phyloP scores from a whole-genome alignment of 495 filamentous ascomycete genomes.

The Penicillium robsamsonii region DNA sequence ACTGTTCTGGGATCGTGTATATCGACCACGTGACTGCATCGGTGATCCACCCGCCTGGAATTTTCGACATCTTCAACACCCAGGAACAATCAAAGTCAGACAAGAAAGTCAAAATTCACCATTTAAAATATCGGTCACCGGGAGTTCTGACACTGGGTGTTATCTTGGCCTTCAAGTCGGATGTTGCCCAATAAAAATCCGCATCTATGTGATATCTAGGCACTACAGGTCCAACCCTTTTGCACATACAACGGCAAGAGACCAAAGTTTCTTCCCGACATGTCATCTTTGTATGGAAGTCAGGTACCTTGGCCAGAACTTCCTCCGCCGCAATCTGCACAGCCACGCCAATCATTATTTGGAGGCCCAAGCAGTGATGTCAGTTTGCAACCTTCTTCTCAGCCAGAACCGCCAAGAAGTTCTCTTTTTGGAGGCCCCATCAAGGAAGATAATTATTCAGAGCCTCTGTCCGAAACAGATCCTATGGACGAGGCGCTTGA shows the following conservation, averaged over 20 bases:
- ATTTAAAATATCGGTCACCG: background rate
- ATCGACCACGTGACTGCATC: slow-evolving; percentile 1
- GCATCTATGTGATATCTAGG: slow-evolving; percentile 3
- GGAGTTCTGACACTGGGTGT: too few relatives aligned
- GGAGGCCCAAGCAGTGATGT: slow-evolving; percentile 41
- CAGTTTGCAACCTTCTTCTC: slow-evolving; percentile 24
- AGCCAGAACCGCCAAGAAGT: slow-evolving; percentile 19
- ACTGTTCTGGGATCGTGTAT: background rate
- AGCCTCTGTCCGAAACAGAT: slow-evolving; percentile 11
- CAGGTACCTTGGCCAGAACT: slow-evolving; percentile 23
- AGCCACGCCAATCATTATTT: slow-evolving; percentile 38
- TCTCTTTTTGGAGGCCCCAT: slow-evolving; percentile 37
- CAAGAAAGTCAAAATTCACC: background rate
- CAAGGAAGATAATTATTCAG: slow-evolving; percentile 24
- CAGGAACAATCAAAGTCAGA: background rate
- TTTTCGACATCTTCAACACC: slow-evolving; percentile 10
- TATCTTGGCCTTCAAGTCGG: background rate
- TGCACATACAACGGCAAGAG: background rate
- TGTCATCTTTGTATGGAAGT: slow-evolving; percentile 35
- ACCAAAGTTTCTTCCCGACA: slow-evolving; percentile 23
- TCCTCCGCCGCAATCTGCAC: slow-evolving; percentile 36
- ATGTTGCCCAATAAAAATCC: background rate
- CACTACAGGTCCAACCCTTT: background rate
- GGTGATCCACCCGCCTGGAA: slow-evolving; percentile 4
- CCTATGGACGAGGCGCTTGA: slow-evolving; percentile 11